phyloP scores from a whole-genome alignment of 129 eudicot genomes.

The Centella asiatica region DNA sequence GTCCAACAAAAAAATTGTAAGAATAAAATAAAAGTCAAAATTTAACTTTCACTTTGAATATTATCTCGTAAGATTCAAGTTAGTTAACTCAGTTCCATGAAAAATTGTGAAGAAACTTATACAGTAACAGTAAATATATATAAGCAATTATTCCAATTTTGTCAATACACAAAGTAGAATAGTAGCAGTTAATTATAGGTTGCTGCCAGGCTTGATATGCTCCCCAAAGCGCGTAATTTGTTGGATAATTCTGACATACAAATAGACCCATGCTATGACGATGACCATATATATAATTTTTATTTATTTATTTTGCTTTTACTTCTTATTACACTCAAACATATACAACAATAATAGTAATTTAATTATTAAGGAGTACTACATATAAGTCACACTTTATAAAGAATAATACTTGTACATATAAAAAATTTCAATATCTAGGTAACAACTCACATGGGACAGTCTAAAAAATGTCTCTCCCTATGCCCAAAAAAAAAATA shows the following conservation, averaged over 20 bases:
- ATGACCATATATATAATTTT: neutral
- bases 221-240: slow-evolving; percentile 4
- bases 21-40: too few species aligned
- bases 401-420: neutral
- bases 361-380: neutral
- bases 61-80: too few species aligned
- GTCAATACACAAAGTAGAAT: too few species aligned
- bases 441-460: slow-evolving; percentile 18
- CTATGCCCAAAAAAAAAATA: neutral
- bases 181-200: too few species aligned
- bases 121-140: too few species aligned
- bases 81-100: too few species aligned
- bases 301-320: neutral
- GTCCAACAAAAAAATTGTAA: too few species aligned
- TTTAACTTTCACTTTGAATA: too few species aligned
- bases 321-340: slow-evolving; percentile 1
- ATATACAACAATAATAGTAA: neutral
- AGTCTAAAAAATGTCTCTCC: slow-evolving; percentile 20
- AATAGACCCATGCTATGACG: neutral
- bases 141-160: too few species aligned
- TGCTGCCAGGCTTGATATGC: slow-evolving; percentile 2
- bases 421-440: slow-evolving; percentile 3
- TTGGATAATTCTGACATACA: neutral
- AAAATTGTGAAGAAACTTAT: too few species aligned
- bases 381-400: slow-evolving; percentile 9